phyloP scores from a whole-genome alignment of 139 green algal genomes.

The Ettlia oleoabundans region DNA sequence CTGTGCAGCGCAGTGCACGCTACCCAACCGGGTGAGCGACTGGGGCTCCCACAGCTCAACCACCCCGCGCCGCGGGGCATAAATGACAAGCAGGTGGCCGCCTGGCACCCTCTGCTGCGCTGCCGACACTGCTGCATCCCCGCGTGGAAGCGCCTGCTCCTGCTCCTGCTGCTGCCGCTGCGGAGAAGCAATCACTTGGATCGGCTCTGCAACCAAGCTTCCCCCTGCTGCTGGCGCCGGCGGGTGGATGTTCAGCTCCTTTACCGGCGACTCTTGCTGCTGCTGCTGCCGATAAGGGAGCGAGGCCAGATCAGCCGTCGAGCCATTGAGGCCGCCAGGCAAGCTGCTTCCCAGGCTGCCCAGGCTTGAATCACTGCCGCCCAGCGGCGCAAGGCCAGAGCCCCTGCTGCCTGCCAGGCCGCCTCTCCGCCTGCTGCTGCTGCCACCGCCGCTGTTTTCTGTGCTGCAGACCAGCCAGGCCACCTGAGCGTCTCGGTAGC shows the following conservation, averaged over 20 bases:
- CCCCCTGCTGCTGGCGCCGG: too few species aligned
- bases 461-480: slow-evolving; percentile 59
- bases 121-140: not conserved
- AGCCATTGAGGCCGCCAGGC: not conserved
- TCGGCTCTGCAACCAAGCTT: not conserved
- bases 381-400: not conserved
- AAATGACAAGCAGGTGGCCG: slow-evolving; percentile 54
- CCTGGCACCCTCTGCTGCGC: not conserved
- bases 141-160: not conserved
- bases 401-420: not conserved
- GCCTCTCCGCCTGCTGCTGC: not conserved
- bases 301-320: not conserved
- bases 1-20: not conserved
- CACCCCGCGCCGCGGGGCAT: slow-evolving; percentile 53
- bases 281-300: not conserved
- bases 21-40: not conserved
- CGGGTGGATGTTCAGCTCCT: too few species aligned
- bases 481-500: slow-evolving; percentile 71
- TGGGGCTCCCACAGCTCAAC: slow-evolving; percentile 58
- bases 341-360: slow-evolving; percentile 1
- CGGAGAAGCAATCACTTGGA: not conserved
- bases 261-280: too few species aligned
- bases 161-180: slow-evolving; percentile 7
- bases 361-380: slow-evolving; percentile 16
- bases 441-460: not conserved